Evolutionary conservation across 768 basidiomycete genomes (phyloP).

Genomic region (Russula vinacea): DNA sequence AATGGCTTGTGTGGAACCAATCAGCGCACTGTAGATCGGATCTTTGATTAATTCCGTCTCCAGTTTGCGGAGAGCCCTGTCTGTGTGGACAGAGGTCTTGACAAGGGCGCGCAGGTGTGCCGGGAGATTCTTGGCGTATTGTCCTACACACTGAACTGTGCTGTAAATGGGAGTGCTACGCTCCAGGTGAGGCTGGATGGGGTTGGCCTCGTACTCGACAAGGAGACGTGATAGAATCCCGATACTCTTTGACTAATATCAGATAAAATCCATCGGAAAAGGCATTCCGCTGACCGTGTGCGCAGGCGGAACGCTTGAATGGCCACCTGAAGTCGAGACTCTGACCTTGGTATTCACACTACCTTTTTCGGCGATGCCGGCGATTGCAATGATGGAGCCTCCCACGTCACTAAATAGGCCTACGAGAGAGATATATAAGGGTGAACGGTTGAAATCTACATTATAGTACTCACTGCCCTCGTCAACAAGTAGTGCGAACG

Average conservation of each 20-base stretch:
- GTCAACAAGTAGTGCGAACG: slow-evolving; percentile 78
- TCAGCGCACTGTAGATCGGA: slow-evolving; percentile 34
- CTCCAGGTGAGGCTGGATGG: slow-evolving; percentile 32
- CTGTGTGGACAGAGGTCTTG: slow-evolving; percentile 32
- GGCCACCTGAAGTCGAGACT: slow-evolving; percentile 71
- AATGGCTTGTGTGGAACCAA: slow-evolving; percentile 36
- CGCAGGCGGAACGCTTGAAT: slow-evolving; percentile 77
- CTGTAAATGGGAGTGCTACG: slow-evolving; percentile 38
- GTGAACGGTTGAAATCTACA: no score
- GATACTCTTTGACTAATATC: not conserved
- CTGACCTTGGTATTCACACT: slow-evolving; percentile 60
- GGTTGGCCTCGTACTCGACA: slow-evolving; percentile 26
- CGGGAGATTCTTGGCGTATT: slow-evolving; percentile 42
- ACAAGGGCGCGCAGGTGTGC: slow-evolving; percentile 35
- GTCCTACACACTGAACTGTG: slow-evolving; percentile 44
- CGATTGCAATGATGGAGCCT: slow-evolving; percentile 56
- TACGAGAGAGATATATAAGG: slow-evolving; percentile 26
- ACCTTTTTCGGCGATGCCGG: slow-evolving; percentile 74
- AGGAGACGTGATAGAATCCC: slow-evolving; percentile 61
- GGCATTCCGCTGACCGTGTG: slow-evolving; percentile 57
- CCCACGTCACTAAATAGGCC: slow-evolving; percentile 51
- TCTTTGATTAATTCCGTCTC: slow-evolving; percentile 36
- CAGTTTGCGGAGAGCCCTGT: slow-evolving; percentile 37
- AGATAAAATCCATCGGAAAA: not conserved
- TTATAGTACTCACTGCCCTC: slow-evolving; percentile 63